Percentiles rank a stretch among this genome's conserved stretches.
Evolutionary conservation across 2,329 filamentous ascomycete genomes (phyloP).

Genomic region (Phaeomoniella chlamydospora): DNA sequence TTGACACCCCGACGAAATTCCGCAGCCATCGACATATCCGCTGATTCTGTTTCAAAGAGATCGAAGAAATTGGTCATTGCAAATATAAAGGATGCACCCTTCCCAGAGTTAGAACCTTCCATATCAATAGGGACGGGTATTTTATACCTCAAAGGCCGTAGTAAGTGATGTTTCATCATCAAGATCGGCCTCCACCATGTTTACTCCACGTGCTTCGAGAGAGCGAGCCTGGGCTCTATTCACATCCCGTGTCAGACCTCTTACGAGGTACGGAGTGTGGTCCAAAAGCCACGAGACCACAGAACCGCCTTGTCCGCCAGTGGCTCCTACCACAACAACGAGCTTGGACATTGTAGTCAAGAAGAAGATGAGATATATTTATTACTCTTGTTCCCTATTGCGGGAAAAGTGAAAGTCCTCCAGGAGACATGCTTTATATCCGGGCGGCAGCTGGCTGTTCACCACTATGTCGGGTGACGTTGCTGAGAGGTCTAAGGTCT

Average conservation of each 20-base stretch:
- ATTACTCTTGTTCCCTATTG: no score
- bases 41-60: conserved; percentile 13
- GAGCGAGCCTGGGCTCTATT: conserved; percentile 26
- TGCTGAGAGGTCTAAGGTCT: no score
- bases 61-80: conserved; percentile 29
- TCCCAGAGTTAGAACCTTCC: background rate
- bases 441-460: no score
- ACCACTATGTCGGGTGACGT: no score
- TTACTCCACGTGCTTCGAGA: conserved; percentile 4
- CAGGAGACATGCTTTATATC: no score
- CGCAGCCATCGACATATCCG: conserved; percentile 18
- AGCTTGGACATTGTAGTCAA: conserved; percentile 4
- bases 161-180: conserved; percentile 5
- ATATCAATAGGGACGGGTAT: background rate
- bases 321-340: conserved; percentile 6
- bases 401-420: no score
- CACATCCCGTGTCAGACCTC: conserved; percentile 40
- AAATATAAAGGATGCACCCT: conserved; percentile 15
- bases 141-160: conserved; percentile 5
- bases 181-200: conserved; percentile 7
- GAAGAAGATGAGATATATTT: no score
- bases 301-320: conserved; percentile 40
- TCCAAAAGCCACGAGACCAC: conserved; percentile 31
- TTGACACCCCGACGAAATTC: conserved; percentile 27
- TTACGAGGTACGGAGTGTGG: conserved; percentile 34